Evolutionary conservation across 1,284 basidiomycete genomes (phyloP), one percentile per base, ranked within the genome.

Genomic region (Thecaphora frezii): DNA sequence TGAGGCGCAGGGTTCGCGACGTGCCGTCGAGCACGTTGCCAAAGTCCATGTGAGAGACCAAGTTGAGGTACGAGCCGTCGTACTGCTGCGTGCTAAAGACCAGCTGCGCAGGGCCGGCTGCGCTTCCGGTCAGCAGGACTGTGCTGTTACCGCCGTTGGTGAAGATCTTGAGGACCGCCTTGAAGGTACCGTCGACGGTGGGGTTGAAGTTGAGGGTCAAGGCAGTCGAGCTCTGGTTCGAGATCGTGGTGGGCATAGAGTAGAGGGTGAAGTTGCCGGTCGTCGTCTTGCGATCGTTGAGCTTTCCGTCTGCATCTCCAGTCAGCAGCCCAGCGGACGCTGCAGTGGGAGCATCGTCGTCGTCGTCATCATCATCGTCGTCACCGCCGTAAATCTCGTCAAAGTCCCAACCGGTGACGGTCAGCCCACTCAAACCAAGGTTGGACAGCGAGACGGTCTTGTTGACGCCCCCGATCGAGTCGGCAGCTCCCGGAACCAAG

Each of bases 201-300:
- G 53, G 53, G 48, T 55, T 55, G 44, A 49, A 55, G 39, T 55
- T 55, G 47, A 55, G 25, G 9, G 47, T 46, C 28, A 55, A 36
- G 16, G 46, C 52, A 18, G 46, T 48, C 2, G 52, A 48, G 4
- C 28, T 28, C 25, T 54, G 52, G 42, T 21, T 40, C 30, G 52
- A 19, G 42, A 54, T 45, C 14, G 53, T 28, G 12, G 18, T 28
- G 1, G 53, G 53, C 53, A 54, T 54, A 2, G 33, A 14, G 25
- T 39, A 54, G 23, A 54, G 43, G 26, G 53, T 54, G 21, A 54
- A 54, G 37, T 54, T 54, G 19, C 53, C 53, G 7, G 53, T 54
- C 3, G 46, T 48, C 23, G 28, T 54, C 26, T 54, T 54, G 8
- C 37, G 36, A 37, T 54, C 53, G 7, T 28, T 13, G 28, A 28